A percentile compares a stretch with the other conserved stretches of the same genome.
These are phyloP conservation scores for Hypoxylon subgilvum DNA, from an alignment of 495 filamentous ascomycete genomes.

Conservation along the genomic window DNA sequence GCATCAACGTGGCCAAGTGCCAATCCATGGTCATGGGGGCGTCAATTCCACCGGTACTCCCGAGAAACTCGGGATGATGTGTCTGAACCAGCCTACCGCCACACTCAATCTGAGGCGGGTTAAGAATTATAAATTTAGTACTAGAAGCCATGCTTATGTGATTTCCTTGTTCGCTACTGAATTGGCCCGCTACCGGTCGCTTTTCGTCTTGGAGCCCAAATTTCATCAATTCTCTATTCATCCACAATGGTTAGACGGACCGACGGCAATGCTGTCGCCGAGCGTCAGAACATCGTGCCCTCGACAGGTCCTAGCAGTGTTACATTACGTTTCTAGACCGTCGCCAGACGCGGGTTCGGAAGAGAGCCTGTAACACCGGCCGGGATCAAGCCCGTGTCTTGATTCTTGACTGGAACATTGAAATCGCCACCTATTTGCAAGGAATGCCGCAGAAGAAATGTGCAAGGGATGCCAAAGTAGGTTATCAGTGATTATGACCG, in stretches of 20 bases:
- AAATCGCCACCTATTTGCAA: constrained; percentile 27
- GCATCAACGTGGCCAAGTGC: constrained; percentile 24
- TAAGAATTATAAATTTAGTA: constrained; percentile 6
- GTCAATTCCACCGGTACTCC: constrained; percentile 14
- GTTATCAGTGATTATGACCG: constrained; percentile 41
- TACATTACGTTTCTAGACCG: constrained; percentile 15
- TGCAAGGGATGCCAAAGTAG: constrained; percentile 11
- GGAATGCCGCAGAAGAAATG: constrained; percentile 6
- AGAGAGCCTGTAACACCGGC: constrained; percentile 1
- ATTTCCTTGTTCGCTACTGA: not conserved
- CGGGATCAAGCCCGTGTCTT: constrained; percentile 7
- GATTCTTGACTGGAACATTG: not conserved
- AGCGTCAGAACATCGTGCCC: constrained; percentile 4
- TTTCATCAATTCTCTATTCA: constrained; percentile 24
- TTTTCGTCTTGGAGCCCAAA: constrained; percentile 10
- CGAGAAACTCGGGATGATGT: not conserved
- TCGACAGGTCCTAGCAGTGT: constrained; percentile 6
- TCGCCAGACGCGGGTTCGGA: constrained; percentile 11
- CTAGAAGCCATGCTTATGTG: not conserved
- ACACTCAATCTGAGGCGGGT: constrained; percentile 4
- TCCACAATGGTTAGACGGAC: constrained; percentile 22
- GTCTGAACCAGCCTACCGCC: constrained; percentile 5
- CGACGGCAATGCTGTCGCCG: constrained; percentile 14
- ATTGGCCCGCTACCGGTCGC: constrained; percentile 26
- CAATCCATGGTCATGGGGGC: constrained; percentile 13